A percentile compares a stretch with the other conserved stretches of the same genome.
Conservation (phyloP, 257 asterid genomes). For the Jacaranda mimosifolia region DNA sequence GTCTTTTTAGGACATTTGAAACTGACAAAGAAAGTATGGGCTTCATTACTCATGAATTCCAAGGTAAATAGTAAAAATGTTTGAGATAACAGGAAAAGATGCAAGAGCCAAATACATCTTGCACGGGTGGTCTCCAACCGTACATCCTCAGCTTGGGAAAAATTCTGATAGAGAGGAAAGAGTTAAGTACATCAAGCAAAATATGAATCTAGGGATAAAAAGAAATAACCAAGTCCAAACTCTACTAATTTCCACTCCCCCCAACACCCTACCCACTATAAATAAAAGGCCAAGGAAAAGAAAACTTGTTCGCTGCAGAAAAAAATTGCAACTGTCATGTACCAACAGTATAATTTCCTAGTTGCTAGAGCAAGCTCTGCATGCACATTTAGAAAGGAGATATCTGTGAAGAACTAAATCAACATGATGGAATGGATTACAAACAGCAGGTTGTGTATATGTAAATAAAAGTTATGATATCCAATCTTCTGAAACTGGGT, state of each 20-base stretch:
- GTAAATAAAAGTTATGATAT: neutral
- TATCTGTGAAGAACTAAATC: neutral
- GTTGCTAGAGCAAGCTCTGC: too few species aligned
- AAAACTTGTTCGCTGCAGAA: neutral
- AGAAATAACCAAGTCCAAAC: neutral
- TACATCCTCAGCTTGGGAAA: slow-evolving; percentile 61
- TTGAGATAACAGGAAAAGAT: slow-evolving; percentile 26
- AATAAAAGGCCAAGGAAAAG: neutral
- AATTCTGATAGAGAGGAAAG: slow-evolving; percentile 49
- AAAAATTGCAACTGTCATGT: neutral
- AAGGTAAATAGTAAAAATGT: neutral
- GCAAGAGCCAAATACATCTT: slow-evolving; percentile 56
- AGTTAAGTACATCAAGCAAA: slow-evolving; percentile 22
- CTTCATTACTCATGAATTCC: slow-evolving; percentile 14
- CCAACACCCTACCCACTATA: neutral
- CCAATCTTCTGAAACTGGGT: slow-evolving; percentile 13
- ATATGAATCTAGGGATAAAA: slow-evolving; percentile 18
- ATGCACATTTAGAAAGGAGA: neutral
- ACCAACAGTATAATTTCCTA: neutral
- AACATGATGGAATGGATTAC: neutral
- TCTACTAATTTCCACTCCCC: neutral
- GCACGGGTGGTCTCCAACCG: slow-evolving; percentile 73
- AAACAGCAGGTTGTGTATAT: neutral
- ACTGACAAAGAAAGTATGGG: slow-evolving; percentile 55
- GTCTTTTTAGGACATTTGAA: slow-evolving; percentile 84